A percentile compares a stretch with the other conserved stretches of the same genome.
Evolutionary conservation across 163 green algal genomes (phyloP).

Genomic region (Prototheca cutis): DNA sequence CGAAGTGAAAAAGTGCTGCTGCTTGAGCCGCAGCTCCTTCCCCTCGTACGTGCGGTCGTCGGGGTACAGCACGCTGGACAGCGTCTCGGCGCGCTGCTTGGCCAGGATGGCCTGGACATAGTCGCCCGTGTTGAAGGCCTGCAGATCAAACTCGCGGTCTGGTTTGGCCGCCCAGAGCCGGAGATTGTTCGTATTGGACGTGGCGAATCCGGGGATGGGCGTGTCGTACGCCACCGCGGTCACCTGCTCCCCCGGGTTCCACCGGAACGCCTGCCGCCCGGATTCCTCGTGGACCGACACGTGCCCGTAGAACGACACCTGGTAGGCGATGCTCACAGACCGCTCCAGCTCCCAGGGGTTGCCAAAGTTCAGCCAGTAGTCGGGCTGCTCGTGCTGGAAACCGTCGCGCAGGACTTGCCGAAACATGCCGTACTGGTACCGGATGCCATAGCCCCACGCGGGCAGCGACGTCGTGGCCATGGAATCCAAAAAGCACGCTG

Average conservation of each 20-base stretch:
- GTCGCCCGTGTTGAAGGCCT: conserved; percentile 95
- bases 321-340: conserved; percentile 69
- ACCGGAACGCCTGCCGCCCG: conserved; percentile 78
- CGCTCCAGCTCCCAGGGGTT: conserved; percentile 99
- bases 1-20: conserved; percentile 97
- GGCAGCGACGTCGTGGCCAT: conserved; percentile 89
- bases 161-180: conserved; percentile 96
- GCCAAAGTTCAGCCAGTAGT: conserved; percentile 99
- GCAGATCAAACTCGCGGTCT: conserved; percentile 91
- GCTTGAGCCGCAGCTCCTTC: conserved; percentile 98
- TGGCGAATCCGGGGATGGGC: conserved; percentile 94
- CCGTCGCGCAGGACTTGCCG: conserved; percentile 83
- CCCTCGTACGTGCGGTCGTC: conserved; percentile 97
- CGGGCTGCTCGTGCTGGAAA: conserved; percentile 97
- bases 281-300: conserved; percentile 70
- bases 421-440: conserved; percentile 99
- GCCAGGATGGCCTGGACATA: conserved; percentile 86
- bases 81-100: conserved; percentile 94
- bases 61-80: conserved; percentile 94
- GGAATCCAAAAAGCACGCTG: conserved; percentile 93
- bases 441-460: conserved; percentile 96
- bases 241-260: conserved; percentile 89
- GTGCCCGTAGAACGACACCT: conserved; percentile 93
- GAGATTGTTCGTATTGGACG: conserved; percentile 98
- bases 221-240: conserved; percentile 96